Percentiles rank a stretch among this genome's conserved stretches.
These are phyloP conservation scores for Cordyceps pruinosa DNA, from an alignment of 2,329 filamentous ascomycete species.

Conservation along the genomic window DNA sequence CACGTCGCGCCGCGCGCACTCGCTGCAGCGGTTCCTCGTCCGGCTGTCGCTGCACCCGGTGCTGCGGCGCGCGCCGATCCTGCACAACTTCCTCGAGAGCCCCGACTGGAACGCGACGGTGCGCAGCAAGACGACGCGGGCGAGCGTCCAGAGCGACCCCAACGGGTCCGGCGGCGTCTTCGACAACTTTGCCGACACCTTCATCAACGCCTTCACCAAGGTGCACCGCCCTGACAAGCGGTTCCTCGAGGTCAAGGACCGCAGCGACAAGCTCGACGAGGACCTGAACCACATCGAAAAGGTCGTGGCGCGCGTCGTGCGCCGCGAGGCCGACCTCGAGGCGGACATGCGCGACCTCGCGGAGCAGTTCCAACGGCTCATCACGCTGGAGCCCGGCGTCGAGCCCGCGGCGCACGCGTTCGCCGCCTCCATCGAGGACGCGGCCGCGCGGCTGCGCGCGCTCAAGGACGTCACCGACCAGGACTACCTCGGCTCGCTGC, in stretches of 20 bases:
- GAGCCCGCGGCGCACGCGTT: constrained; percentile 79
- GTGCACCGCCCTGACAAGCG: constrained; percentile 91
- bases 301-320: constrained; percentile 83
- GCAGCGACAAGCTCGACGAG: constrained; percentile 88
- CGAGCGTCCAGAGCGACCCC: constrained; percentile 43
- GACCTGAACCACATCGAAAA: constrained; percentile 91
- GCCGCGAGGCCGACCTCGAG: constrained; percentile 82
- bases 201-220: constrained; percentile 96
- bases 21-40: constrained; percentile 82
- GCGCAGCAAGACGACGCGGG: constrained; percentile 66
- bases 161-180: constrained; percentile 64
- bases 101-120: constrained; percentile 96
- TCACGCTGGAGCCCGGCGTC: constrained; percentile 80
- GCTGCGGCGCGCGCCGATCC: constrained; percentile 71
- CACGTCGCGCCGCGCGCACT: constrained; percentile 79
- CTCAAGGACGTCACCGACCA: constrained; percentile 90
- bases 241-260: constrained; percentile 89
- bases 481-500: constrained; percentile 84
- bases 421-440: constrained; percentile 77
- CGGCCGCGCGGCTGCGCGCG: constrained; percentile 66
- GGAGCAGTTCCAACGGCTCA: constrained; percentile 90
- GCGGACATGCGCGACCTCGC: constrained; percentile 82
- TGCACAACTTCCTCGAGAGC: constrained; percentile 87
- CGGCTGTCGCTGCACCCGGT: constrained; percentile 83
- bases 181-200: constrained; percentile 90